Evolutionary conservation across 1,139 yeast genomes (phyloP), one percentile per base, ranked within the genome.

Genomic region (Hansenula lynferdii): DNA sequence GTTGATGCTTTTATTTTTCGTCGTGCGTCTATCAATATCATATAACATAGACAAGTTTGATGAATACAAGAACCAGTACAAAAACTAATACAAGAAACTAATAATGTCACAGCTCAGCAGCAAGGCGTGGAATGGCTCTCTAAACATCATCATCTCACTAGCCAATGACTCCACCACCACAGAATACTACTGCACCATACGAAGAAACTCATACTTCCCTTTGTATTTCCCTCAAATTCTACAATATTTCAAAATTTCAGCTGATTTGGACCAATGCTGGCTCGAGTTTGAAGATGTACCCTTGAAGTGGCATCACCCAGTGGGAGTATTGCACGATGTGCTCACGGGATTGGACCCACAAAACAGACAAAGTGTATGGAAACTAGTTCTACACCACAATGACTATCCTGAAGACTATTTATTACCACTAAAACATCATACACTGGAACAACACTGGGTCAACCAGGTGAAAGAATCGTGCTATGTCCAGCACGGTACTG

Each of bases 401-500:
- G 57, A 62, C 24, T 74, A 72, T 40, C 95, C 95, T 0, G 39
- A 50, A 0, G 76, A 70, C 2, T 60, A 70, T 17, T 61, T 85
- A 1, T 65, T 85, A 7, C 82, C 85, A 0, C 37, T 69, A 21
- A n/a, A n/a, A 2, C 45, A 47, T 8, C 54, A 53, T 2, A 60
- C 63, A 14, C 43, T 85, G 23, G 65, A 67, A 39, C 74, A 71
- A 39, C 71, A 75, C 37, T 77, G 92, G 77, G 66, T 80, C 42
- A 87, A 89, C 56, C 89, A 78, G 46, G 61, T 86, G 55, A 90
- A 90, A 52, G 96, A 90, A 54, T 73, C 89, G 3, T 77, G 85
- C 51, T 85, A 70, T 54, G 76, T 87, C 0, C 58, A 84, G 26
- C 77, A 82, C 47, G 95, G 95, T 0, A 74, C 77, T 20, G 72